Evolutionary conservation across 352 stramenopile genomes (phyloP).

Genomic region (Salisapilia sapeloensis): DNA sequence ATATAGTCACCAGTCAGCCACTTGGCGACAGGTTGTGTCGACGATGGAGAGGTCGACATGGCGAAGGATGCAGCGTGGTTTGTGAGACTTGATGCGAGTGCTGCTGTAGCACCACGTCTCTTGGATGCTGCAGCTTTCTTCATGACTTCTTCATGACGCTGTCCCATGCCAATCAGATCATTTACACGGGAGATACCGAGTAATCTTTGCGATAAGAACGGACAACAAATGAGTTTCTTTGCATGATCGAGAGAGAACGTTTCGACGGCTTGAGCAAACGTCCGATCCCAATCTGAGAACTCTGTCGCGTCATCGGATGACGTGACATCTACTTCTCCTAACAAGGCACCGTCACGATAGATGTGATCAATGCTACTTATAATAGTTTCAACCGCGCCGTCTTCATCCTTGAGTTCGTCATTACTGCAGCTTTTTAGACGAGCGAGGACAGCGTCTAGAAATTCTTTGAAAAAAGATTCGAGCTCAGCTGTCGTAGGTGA

Average conservation of each 20-base stretch:
- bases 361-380: slow-evolving; percentile 47
- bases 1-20: slow-evolving; percentile 63
- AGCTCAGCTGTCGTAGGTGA: slow-evolving; percentile 16
- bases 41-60: slow-evolving; percentile 8
- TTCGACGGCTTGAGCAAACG: slow-evolving; percentile 63
- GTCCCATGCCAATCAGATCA: slow-evolving; percentile 61
- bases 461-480: slow-evolving; percentile 68
- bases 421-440: slow-evolving; percentile 42
- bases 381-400: slow-evolving; percentile 60
- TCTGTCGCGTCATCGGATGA: slow-evolving; percentile 5
- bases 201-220: slow-evolving; percentile 56
- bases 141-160: slow-evolving; percentile 38
- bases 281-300: slow-evolving; percentile 8
- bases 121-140: slow-evolving; percentile 15
- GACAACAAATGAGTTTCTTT: slow-evolving; percentile 77
- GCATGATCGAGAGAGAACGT: slow-evolving; percentile 72
- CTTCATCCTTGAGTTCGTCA: slow-evolving; percentile 67
- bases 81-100: slow-evolving; percentile 12
- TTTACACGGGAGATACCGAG: slow-evolving; percentile 53
- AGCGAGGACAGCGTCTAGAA: slow-evolving; percentile 50
- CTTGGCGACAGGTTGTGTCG: slow-evolving; percentile 18
- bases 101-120: neutral
- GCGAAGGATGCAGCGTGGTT: slow-evolving; percentile 10
- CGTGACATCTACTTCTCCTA: slow-evolving; percentile 13
- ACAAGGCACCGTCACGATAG: slow-evolving; percentile 39